Evolutionary conservation across 345 rosid genomes (phyloP), one percentile per base, ranked within the genome.

Genomic region (Trapa incisa): DNA sequence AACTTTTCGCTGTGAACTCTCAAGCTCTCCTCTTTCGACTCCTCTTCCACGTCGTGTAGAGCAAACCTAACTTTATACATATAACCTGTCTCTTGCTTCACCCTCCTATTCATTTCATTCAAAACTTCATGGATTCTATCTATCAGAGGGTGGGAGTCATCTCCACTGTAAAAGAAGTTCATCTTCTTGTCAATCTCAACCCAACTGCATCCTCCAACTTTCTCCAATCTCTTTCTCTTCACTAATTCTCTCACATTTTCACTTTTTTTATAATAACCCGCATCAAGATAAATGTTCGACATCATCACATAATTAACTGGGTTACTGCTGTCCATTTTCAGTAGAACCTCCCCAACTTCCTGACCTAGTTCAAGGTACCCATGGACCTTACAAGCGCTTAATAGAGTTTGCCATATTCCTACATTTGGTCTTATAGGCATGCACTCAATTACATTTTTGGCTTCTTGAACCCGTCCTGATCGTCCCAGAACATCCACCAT

Each of bases 371-470:
- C 80, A 63, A 86, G 65, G 74, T 88, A 79, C 67, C 89, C 85
- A 53, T 91, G 96, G 57, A 88, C 76, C 64, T 86, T 77, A 71
- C 99, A 91, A 62, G 88, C 88, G 79, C 97, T 80, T 29, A 91
- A 91, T 79, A 93, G 82, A 50, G 96, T 82, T 77, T 93, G 97
- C 97, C 96, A 91, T 82, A 91, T 86, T 32, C 87, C 96, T 16
- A 69, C 79, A 58, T 80, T 86, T 64, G 95, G 77, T 74, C 81
- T 75, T 17, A 87, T 39, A 15, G 90, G 88, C 98, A 87, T 90
- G 56, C 71, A 74, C 43, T 86, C 78, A 22, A 90, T 84, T 37
- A 93, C 81, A 56, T 71, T 56, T 78, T 80, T 85, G 14, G 94
- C 97, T 81, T 93, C 96, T 63, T 76, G 70, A 71, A 93, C 71